Conservation (phyloP, 1,139 yeast genomes). For the Sugiyamaella castrensis region DNA sequence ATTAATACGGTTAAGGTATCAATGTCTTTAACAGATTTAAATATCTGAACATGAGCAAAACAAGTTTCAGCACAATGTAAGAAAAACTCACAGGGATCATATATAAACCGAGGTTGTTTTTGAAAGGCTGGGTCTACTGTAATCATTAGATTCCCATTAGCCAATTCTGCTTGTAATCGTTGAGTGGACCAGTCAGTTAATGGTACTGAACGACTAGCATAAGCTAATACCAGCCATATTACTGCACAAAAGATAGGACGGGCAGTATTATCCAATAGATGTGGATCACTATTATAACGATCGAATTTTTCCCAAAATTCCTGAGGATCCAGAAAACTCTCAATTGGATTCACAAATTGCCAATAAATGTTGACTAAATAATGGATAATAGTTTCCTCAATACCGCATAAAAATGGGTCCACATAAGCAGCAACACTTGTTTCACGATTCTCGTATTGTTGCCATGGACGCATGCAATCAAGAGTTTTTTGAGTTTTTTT, state of each 20-base stretch:
- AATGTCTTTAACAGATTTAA: conserved; percentile 14
- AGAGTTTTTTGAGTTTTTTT: conserved; percentile 14
- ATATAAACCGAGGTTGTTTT: conserved; percentile 15
- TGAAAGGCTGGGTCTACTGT: conserved; percentile 15
- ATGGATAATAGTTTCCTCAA: conserved; percentile 14
- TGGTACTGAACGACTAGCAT: conserved; percentile 16
- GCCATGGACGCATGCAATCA: conserved; percentile 21
- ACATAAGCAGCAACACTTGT: conserved; percentile 4
- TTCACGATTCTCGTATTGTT: conserved; percentile 12
- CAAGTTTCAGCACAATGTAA: conserved; percentile 20
- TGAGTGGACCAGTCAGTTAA: conserved; percentile 10
- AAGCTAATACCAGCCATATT: conserved; percentile 16
- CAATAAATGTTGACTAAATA: conserved; percentile 16
- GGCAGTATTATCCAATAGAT: neutral
- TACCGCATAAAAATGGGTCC: conserved; percentile 18
- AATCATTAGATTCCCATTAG: conserved; percentile 10
- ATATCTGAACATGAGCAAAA: conserved; percentile 12
- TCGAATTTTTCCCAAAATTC: conserved; percentile 16
- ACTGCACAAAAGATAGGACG: conserved; percentile 6
- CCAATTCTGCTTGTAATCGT: conserved; percentile 13
- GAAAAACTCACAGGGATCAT: conserved; percentile 22
- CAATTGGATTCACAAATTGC: conserved; percentile 19
- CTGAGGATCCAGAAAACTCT: conserved; percentile 14
- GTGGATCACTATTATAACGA: conserved; percentile 2
- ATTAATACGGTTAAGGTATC: conserved; percentile 16